These are phyloP conservation scores for Aspergillus vadensis DNA, from an alignment of 2,329 filamentous ascomycete genomes.

Conservation along the genomic window DNA sequence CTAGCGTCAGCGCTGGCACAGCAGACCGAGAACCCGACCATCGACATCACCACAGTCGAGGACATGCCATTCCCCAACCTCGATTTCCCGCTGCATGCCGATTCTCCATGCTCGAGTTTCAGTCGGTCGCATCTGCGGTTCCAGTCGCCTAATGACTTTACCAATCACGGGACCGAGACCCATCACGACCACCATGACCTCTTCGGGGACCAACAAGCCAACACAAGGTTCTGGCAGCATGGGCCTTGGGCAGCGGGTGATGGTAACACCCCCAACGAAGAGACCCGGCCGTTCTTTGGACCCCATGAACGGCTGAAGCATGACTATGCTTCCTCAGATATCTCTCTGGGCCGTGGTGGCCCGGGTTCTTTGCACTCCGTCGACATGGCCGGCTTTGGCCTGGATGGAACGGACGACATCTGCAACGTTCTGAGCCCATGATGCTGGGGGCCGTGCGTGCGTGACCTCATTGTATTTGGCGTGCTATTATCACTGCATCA, in stretches of 20 bases:
- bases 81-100: conserved; percentile 43
- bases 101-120: conserved; percentile 47
- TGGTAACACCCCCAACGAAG: conserved; percentile 46
- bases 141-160: conserved; percentile 46
- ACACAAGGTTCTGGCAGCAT: conserved; percentile 48
- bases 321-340: conserved; percentile 48
- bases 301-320: conserved; percentile 47
- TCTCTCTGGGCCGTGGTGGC: conserved; percentile 45
- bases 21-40: conserved; percentile 44
- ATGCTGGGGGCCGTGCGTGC: conserved; percentile 10
- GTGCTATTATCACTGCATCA: conserved; percentile 34
- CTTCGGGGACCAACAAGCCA: conserved; percentile 48
- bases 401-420: conserved; percentile 43
- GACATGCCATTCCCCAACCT: conserved; percentile 40
- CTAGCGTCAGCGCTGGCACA: conserved; percentile 42
- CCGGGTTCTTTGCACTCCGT: conserved; percentile 48
- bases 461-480: conserved; percentile 23
- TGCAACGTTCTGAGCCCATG: conserved; percentile 42
- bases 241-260: conserved; percentile 46
- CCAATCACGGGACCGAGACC: conserved; percentile 36
- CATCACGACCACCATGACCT: conserved; percentile 48
- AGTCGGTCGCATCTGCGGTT: conserved; percentile 46
- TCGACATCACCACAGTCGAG: conserved; percentile 46
- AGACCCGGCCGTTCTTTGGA: conserved; percentile 47
- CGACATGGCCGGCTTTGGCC: conserved; percentile 49